Percentiles rank a stretch among this genome's conserved stretches.
phyloP scores from a whole-genome alignment of 805 yeast species.

The Saccharomycopsis malanga region DNA sequence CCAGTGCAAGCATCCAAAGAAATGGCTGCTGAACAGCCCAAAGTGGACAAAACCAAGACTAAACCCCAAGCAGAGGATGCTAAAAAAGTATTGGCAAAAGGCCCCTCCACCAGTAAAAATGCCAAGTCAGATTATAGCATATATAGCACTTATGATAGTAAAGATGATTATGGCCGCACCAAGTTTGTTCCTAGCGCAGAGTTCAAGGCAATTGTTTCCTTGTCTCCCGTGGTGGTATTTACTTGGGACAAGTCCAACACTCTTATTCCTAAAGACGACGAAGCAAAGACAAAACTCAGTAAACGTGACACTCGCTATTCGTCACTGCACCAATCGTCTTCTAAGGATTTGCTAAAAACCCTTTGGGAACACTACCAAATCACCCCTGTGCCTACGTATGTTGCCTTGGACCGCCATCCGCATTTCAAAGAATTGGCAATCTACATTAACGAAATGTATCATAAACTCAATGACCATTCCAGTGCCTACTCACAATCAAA shows the following conservation, averaged over 20 bases:
- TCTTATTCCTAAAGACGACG: slow-evolving; percentile 12
- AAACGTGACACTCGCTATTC: neutral
- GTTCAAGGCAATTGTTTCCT: slow-evolving; percentile 20
- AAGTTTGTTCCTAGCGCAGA: slow-evolving; percentile 17
- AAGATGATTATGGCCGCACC: neutral
- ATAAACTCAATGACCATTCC: slow-evolving; percentile 7
- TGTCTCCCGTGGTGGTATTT: slow-evolving; percentile 19
- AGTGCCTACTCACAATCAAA: neutral
- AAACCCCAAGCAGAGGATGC: too few relatives aligned
- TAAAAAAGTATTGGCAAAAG: neutral
- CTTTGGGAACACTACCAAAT: slow-evolving; percentile 20
- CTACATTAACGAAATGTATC: slow-evolving; percentile 18
- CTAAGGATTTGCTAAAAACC: slow-evolving; percentile 15
- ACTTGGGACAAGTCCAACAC: slow-evolving; percentile 18
- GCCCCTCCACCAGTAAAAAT: neutral
- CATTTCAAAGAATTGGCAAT: slow-evolving; percentile 20
- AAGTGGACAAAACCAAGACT: neutral
- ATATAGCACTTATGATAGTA: neutral
- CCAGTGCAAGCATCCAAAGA: neutral
- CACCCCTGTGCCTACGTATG: slow-evolving; percentile 22
- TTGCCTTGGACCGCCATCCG: slow-evolving; percentile 19
- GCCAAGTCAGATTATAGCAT: neutral
- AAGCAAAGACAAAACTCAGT: neutral
- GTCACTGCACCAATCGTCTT: neutral
- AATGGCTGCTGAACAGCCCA: neutral